Percentiles rank a stretch among this genome's conserved stretches.
These are phyloP conservation scores for Malbranchea zuffiana DNA, from an alignment of 2,329 filamentous ascomycete genomes.

Conservation along the genomic window DNA sequence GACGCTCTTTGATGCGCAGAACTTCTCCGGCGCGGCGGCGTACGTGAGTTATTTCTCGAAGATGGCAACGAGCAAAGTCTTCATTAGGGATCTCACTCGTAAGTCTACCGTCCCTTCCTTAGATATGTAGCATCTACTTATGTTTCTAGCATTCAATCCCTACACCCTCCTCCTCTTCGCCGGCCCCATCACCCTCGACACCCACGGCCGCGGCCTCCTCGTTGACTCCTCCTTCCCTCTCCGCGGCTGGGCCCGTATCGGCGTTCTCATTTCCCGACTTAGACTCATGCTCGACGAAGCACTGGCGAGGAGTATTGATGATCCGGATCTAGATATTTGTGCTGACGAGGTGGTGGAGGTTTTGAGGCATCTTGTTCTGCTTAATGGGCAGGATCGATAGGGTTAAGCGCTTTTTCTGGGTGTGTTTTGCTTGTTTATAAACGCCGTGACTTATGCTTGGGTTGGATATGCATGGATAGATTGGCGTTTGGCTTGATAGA, in stretches of 20 bases:
- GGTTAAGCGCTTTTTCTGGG: too few relatives aligned
- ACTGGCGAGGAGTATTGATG: slow-evolving; percentile 69
- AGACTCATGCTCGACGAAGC: slow-evolving; percentile 78
- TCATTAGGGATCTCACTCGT: slow-evolving; percentile 83
- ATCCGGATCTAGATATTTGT: slow-evolving; percentile 50
- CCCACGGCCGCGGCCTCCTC: slow-evolving; percentile 70
- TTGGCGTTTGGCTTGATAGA: too few relatives aligned
- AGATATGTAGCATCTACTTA: neutral
- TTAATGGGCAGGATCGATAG: slow-evolving; percentile 67
- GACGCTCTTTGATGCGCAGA: slow-evolving; percentile 71
- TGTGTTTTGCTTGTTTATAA: too few relatives aligned
- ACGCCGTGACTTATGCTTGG: too few relatives aligned
- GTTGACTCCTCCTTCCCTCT: slow-evolving; percentile 85
- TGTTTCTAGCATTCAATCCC: slow-evolving; percentile 57
- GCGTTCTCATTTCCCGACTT: slow-evolving; percentile 73
- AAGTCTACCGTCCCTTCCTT: slow-evolving; percentile 33
- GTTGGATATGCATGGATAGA: too few relatives aligned
- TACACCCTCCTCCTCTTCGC: slow-evolving; percentile 83
- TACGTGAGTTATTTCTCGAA: slow-evolving; percentile 88
- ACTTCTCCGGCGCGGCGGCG: slow-evolving; percentile 60
- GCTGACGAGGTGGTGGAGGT: slow-evolving; percentile 52
- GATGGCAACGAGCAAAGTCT: slow-evolving; percentile 85
- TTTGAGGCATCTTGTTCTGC: slow-evolving; percentile 71
- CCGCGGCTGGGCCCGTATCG: slow-evolving; percentile 87
- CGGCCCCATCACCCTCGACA: slow-evolving; percentile 75